These are phyloP conservation scores for Termitomyces sp. DNA, from an alignment of 768 basidiomycete species.

Conservation along the genomic window DNA sequence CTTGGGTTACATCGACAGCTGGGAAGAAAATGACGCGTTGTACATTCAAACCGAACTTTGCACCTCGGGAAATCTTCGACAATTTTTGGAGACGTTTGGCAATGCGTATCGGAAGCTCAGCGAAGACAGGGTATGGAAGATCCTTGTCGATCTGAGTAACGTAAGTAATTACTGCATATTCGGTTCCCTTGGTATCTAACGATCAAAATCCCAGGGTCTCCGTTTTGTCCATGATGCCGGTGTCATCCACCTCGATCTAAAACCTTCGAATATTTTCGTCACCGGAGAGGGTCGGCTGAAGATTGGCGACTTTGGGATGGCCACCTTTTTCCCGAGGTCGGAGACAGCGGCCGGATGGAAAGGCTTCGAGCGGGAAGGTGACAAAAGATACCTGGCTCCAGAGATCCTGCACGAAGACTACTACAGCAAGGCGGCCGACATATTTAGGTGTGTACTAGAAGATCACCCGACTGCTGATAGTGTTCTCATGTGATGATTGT, in stretches of 20 bases:
- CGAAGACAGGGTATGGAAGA: slow-evolving; percentile 95
- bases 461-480: slow-evolving; percentile 20
- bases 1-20: slow-evolving; percentile 86
- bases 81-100: slow-evolving; percentile 90
- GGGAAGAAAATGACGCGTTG: slow-evolving; percentile 87
- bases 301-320: slow-evolving; percentile 99
- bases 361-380: slow-evolving; percentile 92
- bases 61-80: slow-evolving; percentile 85
- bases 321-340: slow-evolving; percentile 82
- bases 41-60: slow-evolving; percentile 96
- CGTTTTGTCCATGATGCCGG: slow-evolving; percentile 84
- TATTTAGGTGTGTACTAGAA: slow-evolving; percentile 75
- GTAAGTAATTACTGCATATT: slow-evolving; percentile 46
- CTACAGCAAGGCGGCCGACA: slow-evolving; percentile 92
- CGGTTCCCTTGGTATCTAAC: slow-evolving; percentile 21
- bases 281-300: slow-evolving; percentile 84
- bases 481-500: slow-evolving; percentile 35
- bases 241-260: slow-evolving; percentile 93
- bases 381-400: slow-evolving; percentile 94
- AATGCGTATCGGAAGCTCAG: slow-evolving; percentile 78
- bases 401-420: slow-evolving; percentile 82
- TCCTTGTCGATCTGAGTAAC: slow-evolving; percentile 82
- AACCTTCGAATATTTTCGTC: slow-evolving; percentile 95
- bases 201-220: slow-evolving; percentile 56
- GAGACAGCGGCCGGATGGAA: slow-evolving; percentile 22